Evolutionary conservation across 1,284 basidiomycete species (phyloP).

Genomic region (Heterobasidion occidentale): DNA sequence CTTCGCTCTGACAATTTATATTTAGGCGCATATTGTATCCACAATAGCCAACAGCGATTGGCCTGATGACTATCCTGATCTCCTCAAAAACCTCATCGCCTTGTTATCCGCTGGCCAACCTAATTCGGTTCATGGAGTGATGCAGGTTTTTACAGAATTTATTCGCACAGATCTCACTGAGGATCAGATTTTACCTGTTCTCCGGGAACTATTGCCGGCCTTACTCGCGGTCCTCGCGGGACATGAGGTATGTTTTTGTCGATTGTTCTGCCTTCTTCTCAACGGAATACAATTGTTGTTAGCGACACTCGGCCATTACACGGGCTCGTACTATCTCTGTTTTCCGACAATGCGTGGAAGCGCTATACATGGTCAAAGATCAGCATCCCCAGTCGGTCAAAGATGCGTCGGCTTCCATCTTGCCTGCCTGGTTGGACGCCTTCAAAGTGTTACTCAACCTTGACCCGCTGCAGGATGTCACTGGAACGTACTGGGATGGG

Average conservation of each 20-base stretch:
- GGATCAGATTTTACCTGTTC: slow-evolving; percentile 85
- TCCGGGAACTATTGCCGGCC: slow-evolving; percentile 78
- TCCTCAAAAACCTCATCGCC: slow-evolving; percentile 64
- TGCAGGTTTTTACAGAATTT: slow-evolving; percentile 91
- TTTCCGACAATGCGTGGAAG: slow-evolving; percentile 85
- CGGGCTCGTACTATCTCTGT: slow-evolving; percentile 82
- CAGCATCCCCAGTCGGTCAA: slow-evolving; percentile 83
- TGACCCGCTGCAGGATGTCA: slow-evolving; percentile 56
- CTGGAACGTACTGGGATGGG: slow-evolving; percentile 66
- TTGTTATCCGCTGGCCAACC: slow-evolving; percentile 69
- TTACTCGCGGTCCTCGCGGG: slow-evolving; percentile 79
- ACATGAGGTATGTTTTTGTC: slow-evolving; percentile 43
- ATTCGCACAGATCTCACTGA: slow-evolving; percentile 86
- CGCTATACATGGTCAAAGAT: slow-evolving; percentile 92
- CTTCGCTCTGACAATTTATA: not conserved
- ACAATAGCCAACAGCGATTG: slow-evolving; percentile 85
- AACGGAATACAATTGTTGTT: slow-evolving; percentile 5
- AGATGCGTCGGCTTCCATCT: slow-evolving; percentile 71
- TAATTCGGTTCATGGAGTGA: slow-evolving; percentile 83
- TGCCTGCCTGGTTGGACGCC: slow-evolving; percentile 85
- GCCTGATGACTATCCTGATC: slow-evolving; percentile 89
- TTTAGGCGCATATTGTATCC: slow-evolving; percentile 76
- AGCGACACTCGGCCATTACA: slow-evolving; percentile 72
- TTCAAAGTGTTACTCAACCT: slow-evolving; percentile 72
- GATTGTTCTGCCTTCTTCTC: not conserved